phyloP scores from a whole-genome alignment of 202 grass and related monocot species.

The Miscanthus sacchariflorus region DNA sequence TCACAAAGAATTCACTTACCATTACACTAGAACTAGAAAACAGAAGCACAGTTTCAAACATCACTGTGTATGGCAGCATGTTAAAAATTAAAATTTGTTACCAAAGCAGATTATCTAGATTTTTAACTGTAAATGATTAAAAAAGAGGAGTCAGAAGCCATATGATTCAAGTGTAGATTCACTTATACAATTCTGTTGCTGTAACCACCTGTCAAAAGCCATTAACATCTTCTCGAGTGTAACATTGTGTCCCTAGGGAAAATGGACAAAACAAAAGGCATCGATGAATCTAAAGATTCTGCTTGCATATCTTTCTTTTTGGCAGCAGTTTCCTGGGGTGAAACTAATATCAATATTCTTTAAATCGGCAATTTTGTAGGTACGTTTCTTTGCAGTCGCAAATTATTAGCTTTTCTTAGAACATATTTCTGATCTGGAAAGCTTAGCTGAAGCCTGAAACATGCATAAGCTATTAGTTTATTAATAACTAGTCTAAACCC shows the following conservation, averaged over 20 bases:
- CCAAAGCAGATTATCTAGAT: not conserved
- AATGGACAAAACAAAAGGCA: constrained; percentile 31
- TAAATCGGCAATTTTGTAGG: not conserved
- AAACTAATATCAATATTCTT: not conserved
- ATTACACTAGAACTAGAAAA: not conserved
- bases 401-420: not conserved
- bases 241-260: constrained; percentile 3
- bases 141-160: not conserved
- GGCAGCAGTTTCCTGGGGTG: not conserved
- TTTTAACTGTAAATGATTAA: not conserved
- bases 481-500: not conserved
- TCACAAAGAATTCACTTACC: not conserved
- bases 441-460: not conserved
- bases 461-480: not conserved
- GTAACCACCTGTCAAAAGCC: constrained; percentile 12
- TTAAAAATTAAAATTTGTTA: not conserved
- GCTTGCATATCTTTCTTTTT: not conserved
- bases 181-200: not conserved
- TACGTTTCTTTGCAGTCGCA: constrained; percentile 10
- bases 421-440: not conserved
- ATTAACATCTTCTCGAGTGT: not conserved
- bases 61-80: too few species aligned
- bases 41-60: not conserved
- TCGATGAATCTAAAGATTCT: constrained; percentile 14
- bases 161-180: constrained; percentile 5